phyloP scores from a whole-genome alignment of 345 rosid species.

The Capsella bursapastoris region DNA sequence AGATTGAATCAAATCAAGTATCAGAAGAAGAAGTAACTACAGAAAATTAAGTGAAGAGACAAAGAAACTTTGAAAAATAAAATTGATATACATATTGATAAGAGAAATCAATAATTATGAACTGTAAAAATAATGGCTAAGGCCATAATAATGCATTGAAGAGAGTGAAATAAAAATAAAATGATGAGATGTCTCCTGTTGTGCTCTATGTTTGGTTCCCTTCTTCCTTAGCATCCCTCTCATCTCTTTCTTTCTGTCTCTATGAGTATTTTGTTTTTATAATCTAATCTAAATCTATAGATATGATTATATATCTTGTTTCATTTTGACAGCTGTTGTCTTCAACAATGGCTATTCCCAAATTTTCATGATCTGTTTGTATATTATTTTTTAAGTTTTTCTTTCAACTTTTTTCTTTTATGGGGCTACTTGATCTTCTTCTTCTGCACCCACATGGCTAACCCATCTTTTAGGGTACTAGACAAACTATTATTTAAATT shows the following conservation, averaged over 20 bases:
- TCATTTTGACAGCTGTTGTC: constrained; percentile 37
- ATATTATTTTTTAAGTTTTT: constrained; percentile 23
- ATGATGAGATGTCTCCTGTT: constrained; percentile 64
- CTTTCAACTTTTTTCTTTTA: constrained; percentile 17
- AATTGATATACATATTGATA: not conserved
- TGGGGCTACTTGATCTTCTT: constrained; percentile 37
- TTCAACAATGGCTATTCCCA: constrained; percentile 47
- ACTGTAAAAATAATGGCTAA: constrained; percentile 47
- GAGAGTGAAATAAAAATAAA: constrained; percentile 29
- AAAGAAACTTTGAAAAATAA: not conserved
- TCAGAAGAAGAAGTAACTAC: constrained; percentile 8
- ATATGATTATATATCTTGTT: not conserved
- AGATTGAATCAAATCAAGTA: constrained; percentile 44
- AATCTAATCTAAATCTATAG: not conserved
- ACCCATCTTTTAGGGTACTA: constrained; percentile 46
- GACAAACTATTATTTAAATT: constrained; percentile 35
- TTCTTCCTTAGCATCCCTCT: constrained; percentile 53
- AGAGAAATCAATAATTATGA: constrained; percentile 30
- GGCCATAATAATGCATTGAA: constrained; percentile 46
- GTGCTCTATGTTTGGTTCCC: constrained; percentile 76
- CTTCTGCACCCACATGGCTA: constrained; percentile 46
- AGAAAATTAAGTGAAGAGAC: constrained; percentile 18
- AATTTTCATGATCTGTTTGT: constrained; percentile 34
- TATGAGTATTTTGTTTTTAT: constrained; percentile 10
- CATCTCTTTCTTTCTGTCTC: constrained; percentile 7